A percentile compares a stretch with the other conserved stretches of the same genome.
Evolutionary conservation across 139 green algal genomes (phyloP).

Genomic region (Deuterostichococcus epilithicus): DNA sequence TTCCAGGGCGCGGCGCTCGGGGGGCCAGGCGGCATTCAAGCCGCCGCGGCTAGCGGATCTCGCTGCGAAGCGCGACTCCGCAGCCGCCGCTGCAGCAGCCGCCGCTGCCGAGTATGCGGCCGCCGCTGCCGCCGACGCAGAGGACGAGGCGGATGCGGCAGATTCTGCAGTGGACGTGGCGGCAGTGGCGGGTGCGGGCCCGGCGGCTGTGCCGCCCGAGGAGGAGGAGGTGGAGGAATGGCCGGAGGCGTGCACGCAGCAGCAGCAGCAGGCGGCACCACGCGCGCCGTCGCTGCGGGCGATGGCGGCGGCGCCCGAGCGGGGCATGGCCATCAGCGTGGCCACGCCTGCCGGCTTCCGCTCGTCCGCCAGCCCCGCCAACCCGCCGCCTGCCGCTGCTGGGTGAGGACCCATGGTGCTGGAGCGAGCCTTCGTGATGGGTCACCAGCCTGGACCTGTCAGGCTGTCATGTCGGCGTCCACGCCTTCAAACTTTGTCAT

Average conservation of each 20-base stretch:
- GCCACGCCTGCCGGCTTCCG: neutral
- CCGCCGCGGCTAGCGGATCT: neutral
- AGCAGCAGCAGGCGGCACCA: too few relatives aligned
- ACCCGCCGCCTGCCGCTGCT: neutral
- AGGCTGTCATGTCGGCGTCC: too few relatives aligned
- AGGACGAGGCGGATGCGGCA: neutral
- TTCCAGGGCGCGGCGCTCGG: too few relatives aligned
- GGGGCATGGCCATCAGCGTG: neutral
- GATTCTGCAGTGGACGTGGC: neutral
- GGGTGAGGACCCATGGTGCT: too few relatives aligned
- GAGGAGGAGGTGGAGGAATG: neutral
- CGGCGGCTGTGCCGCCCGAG: too few relatives aligned
- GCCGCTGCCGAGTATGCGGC: neutral
- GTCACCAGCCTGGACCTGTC: too few relatives aligned
- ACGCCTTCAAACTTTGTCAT: too few relatives aligned
- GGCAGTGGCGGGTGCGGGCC: too few relatives aligned
- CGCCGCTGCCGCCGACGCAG: neutral
- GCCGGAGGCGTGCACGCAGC: neutral
- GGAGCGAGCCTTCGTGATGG: too few relatives aligned
- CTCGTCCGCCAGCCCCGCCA: neutral
- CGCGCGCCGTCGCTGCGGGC: neutral
- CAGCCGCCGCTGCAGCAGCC: too few relatives aligned
- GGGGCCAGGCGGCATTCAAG: neutral
- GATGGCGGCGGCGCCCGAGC: neutral
- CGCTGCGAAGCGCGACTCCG: neutral